Conservation (phyloP, 1,284 basidiomycete genomes). For the Malassezia restricta region DNA sequence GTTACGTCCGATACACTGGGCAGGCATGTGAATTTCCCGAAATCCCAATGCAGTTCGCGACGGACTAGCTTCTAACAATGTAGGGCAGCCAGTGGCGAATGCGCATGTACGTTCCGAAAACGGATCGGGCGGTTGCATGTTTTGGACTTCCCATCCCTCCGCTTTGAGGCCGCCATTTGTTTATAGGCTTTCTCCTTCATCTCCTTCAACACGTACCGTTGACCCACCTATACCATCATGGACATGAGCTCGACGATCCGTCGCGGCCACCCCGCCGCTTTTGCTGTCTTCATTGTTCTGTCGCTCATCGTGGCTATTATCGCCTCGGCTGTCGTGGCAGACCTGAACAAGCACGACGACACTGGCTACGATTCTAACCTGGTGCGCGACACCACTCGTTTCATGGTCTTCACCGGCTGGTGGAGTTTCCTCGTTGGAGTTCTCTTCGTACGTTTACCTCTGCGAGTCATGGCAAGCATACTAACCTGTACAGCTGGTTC, state of each 20-base stretch:
- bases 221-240: constrained; percentile 3
- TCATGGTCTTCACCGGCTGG: constrained; percentile 40
- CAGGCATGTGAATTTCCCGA: too few relatives aligned
- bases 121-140: constrained; percentile 4
- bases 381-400: constrained; percentile 28
- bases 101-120: neutral
- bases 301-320: constrained; percentile 41
- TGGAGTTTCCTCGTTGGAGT: constrained; percentile 37
- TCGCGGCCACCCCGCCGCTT: constrained; percentile 39
- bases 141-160: neutral
- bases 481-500: constrained; percentile 24
- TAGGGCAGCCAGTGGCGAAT: too few relatives aligned
- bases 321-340: constrained; percentile 28
- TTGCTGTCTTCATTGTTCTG: constrained; percentile 28
- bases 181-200: constrained; percentile 2
- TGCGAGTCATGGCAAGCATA: neutral
- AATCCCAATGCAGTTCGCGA: too few relatives aligned
- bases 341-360: constrained; percentile 37
- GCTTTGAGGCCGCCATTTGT: neutral
- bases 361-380: constrained; percentile 4
- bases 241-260: constrained; percentile 20
- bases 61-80: too few relatives aligned
- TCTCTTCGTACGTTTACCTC: constrained; percentile 29
- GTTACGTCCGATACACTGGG: too few relatives aligned
- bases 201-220: constrained; percentile 1